A percentile compares a stretch with the other conserved stretches of the same genome.
phyloP scores from a whole-genome alignment of 140 eudicot genomes.

The Oenanthe javanica region DNA sequence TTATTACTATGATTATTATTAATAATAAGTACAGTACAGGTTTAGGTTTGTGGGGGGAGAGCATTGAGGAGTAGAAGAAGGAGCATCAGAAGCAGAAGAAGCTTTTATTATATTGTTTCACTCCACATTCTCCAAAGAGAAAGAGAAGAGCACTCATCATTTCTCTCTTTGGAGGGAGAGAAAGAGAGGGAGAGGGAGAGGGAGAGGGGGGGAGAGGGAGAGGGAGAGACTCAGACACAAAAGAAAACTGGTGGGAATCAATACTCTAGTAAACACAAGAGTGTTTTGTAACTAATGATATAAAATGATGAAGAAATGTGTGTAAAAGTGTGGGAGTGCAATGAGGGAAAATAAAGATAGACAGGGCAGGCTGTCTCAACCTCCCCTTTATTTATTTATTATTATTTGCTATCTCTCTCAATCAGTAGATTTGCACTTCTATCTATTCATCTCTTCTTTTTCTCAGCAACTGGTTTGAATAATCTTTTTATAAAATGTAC shows the following conservation, averaged over 20 bases:
- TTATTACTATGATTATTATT: background rate
- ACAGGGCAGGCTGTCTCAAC: background rate
- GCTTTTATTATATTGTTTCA: background rate
- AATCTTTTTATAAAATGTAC: background rate
- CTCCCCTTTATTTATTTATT: background rate
- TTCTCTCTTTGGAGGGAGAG: background rate
- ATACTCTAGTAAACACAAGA: background rate
- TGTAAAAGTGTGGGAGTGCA: background rate
- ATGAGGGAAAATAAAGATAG: background rate
- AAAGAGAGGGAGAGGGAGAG: background rate
- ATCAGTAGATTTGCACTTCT: background rate
- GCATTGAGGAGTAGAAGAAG: slow-evolving; percentile 6
- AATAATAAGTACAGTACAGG: background rate
- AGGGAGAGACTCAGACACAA: background rate
- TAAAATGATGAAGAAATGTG: slow-evolving; percentile 1
- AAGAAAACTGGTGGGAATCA: background rate
- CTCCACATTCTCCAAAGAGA: background rate
- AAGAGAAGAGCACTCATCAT: background rate
- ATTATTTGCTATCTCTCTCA: background rate
- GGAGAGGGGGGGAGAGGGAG: background rate
- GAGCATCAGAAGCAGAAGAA: slow-evolving; percentile 2
- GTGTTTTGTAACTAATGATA: background rate
- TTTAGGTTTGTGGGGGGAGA: slow-evolving; percentile 5
- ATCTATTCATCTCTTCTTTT: background rate
- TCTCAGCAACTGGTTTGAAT: background rate